Percentiles rank a stretch among this genome's conserved stretches.
Evolutionary conservation across 2,329 filamentous ascomycete species (phyloP).

Genomic region (Phyllosticta citrichinensis): DNA sequence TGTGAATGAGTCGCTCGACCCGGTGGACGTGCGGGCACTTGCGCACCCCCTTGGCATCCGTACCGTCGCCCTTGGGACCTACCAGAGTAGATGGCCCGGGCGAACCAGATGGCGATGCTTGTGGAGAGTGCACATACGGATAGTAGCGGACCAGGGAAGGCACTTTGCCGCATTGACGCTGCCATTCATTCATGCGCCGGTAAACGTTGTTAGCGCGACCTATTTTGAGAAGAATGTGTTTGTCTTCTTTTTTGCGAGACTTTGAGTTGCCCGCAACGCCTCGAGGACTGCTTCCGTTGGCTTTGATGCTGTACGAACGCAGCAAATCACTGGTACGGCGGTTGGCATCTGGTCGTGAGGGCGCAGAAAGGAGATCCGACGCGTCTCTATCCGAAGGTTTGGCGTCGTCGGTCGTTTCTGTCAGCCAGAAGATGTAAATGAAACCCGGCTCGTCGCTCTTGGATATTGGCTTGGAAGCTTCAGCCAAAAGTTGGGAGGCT

Average conservation of each 20-base stretch:
- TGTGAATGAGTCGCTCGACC: constrained; percentile 81
- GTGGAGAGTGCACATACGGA: constrained; percentile 52
- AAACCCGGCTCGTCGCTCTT: constrained; percentile 68
- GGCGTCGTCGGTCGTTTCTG: constrained; percentile 46
- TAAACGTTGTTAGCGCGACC: constrained; percentile 73
- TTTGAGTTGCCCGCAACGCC: not conserved
- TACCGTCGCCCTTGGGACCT: constrained; percentile 15
- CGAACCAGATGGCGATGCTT: constrained; percentile 16
- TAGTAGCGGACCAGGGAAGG: constrained; percentile 86
- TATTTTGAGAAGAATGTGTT: constrained; percentile 58
- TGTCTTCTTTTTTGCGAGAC: not conserved
- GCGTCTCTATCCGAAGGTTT: constrained; percentile 3
- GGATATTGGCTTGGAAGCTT: constrained; percentile 68
- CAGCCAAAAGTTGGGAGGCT: constrained; percentile 59
- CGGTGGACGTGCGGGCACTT: constrained; percentile 80
- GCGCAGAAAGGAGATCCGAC: not conserved
- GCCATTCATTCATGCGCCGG: constrained; percentile 85
- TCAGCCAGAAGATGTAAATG: constrained; percentile 99
- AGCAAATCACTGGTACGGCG: constrained; percentile 22
- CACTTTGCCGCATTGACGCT: constrained; percentile 81
- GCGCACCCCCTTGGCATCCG: constrained; percentile 31
- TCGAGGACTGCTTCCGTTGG: not conserved
- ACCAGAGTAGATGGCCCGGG: constrained; percentile 14
- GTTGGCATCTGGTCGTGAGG: constrained; percentile 1
- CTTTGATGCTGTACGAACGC: not conserved